Evolutionary conservation across 2,329 filamentous ascomycete genomes (phyloP), one percentile per base, ranked within the genome.

Genomic region (Sporothrix humicola): DNA sequence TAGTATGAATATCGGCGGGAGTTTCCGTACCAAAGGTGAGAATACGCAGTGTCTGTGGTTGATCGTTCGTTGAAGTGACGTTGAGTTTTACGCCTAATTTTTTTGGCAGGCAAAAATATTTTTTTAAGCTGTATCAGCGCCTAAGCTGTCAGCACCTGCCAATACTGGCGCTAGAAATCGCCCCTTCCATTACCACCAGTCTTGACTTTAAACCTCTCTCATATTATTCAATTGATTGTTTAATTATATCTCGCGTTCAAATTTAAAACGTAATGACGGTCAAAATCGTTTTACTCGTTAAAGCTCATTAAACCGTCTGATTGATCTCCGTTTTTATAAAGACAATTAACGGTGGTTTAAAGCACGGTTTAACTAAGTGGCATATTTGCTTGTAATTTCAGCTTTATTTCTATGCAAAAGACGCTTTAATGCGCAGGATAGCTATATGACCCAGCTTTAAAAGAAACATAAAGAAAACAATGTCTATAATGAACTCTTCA

Each of bases 31-130:
- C 4, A 37, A 37, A 37, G 31, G 31, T 37, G 31, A 37, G 31
- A 7, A 23, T 42, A 26, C 2, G 17, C 17, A 26, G 15, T 42
- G 5, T 61, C 17, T 31, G 20, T 10, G 46, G 37, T 66, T 66
- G 23, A 42, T 48, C 20, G 20, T 26, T 66, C 37, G 42, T 17
- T 15, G 23, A 26, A 1, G 20, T 8, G 23, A 26, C 15, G 9
- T 5, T 46, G 17, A 26, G 9, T 42, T 69, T 52, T 52, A 23
- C 46, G 48, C 48, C 66, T 23, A 42, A 52, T 12, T 54, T 69
- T 69, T 52, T 52, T 52, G 26, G 23, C 15, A n/a, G 66, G 26
- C 26, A 69, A 31, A 69, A 69, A 69, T 44, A 54, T 42, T 54
- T 69, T 54, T 69, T 56, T 54, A 54, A 50, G 66, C 66, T 42